phyloP scores from a whole-genome alignment of 805 yeast genomes.

The Wickerhamomyces kurtzmanii region DNA sequence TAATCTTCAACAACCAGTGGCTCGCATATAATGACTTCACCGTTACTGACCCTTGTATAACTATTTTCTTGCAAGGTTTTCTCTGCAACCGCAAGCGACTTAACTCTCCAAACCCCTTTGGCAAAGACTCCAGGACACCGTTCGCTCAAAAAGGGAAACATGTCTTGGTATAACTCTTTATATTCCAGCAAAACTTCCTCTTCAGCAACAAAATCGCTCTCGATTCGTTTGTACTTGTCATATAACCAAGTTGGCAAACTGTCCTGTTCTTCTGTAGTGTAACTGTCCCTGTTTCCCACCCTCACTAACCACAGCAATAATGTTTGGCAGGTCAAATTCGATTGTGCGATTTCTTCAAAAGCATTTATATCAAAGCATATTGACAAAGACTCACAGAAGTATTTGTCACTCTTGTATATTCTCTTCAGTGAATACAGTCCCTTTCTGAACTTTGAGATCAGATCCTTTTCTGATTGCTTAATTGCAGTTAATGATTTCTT shows the following conservation, averaged over 20 bases:
- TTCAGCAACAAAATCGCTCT: too few species aligned
- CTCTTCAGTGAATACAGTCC: conserved; percentile 39
- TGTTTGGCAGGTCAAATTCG: too few species aligned
- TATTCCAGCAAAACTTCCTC: too few species aligned
- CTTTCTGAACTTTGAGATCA: conserved; percentile 31
- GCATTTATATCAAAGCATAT: conserved; percentile 35
- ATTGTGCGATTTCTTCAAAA: conserved; percentile 32
- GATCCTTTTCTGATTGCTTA: conserved; percentile 38
- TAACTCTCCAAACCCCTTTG: too few species aligned
- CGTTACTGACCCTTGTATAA: conserved; percentile 8
- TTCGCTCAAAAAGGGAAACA: conserved; percentile 50
- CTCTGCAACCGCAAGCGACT: conserved; percentile 9
- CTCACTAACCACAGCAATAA: too few species aligned
- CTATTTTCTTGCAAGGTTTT: conserved; percentile 6
- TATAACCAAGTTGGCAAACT: too few species aligned
- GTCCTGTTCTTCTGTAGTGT: too few species aligned
- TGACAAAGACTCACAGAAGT: conserved; percentile 36
- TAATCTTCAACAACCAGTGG: too few species aligned
- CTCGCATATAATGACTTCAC: conserved; percentile 11
- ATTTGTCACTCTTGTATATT: conserved; percentile 39
- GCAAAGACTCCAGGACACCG: conserved; percentile 54
- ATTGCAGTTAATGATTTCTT: conserved; percentile 31
- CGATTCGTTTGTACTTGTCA: too few species aligned
- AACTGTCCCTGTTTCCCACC: too few species aligned
- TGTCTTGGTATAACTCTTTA: conserved; percentile 63